Evolutionary conservation across 192 early-diverging fungal genomes (phyloP).

Genomic region (Coemansia sp.): DNA sequence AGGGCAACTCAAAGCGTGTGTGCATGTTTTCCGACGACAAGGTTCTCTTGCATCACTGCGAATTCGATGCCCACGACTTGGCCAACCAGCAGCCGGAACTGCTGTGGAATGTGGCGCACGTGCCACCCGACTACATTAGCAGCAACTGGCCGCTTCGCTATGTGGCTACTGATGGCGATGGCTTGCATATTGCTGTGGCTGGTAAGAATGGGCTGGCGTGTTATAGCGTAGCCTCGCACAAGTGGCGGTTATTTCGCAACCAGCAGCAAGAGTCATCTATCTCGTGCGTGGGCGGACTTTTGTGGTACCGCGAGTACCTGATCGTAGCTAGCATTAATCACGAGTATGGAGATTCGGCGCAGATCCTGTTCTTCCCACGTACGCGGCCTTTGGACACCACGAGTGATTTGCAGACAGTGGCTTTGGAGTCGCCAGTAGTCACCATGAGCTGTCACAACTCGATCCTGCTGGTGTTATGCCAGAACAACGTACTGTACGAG

Average conservation of each 20-base stretch:
- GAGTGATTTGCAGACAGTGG: conserved; percentile 16
- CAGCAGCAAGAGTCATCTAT: conserved; percentile 57
- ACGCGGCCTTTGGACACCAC: conserved; percentile 28
- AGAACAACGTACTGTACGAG: conserved; percentile 18
- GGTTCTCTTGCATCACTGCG: conserved; percentile 35
- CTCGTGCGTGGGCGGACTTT: conserved; percentile 33
- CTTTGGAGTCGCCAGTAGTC: conserved; percentile 18
- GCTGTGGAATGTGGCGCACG: conserved; percentile 38
- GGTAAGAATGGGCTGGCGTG: conserved; percentile 82
- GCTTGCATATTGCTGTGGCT: conserved; percentile 79
- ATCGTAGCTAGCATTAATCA: conserved; percentile 33
- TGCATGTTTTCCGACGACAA: conserved; percentile 49
- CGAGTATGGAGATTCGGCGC: conserved; percentile 10
- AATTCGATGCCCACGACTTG: conserved; percentile 4
- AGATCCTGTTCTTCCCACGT: conserved; percentile 36
- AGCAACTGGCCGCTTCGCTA: conserved; percentile 53
- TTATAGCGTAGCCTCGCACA: conserved; percentile 65
- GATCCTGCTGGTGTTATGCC: conserved; percentile 26
- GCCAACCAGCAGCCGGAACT: conserved; percentile 20
- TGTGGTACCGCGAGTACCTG: conserved; percentile 45
- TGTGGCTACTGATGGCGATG: conserved; percentile 66
- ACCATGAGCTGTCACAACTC: conserved; percentile 36
- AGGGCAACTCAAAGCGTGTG: conserved; percentile 40
- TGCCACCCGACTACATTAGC: conserved; percentile 29
- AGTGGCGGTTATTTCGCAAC: conserved; percentile 93